Conservation (phyloP, 768 basidiomycete genomes). For the Collybia sordida region DNA sequence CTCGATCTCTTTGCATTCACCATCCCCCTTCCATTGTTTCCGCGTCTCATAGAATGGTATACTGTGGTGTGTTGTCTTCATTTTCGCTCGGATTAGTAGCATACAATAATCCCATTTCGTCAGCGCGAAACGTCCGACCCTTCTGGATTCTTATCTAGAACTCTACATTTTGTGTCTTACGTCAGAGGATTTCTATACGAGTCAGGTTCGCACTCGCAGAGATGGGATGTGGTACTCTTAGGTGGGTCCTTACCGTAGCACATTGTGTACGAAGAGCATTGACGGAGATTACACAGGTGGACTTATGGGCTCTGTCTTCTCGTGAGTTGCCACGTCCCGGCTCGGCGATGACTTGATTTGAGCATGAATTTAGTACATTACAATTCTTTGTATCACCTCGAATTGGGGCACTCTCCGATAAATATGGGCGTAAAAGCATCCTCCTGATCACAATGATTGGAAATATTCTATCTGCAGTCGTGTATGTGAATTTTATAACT, state of each 20-base stretch:
- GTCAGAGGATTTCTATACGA: constrained; percentile 68
- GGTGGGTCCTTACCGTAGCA: constrained; percentile 37
- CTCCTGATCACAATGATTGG: constrained; percentile 89
- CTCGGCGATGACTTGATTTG: constrained; percentile 25
- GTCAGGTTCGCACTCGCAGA: constrained; percentile 56
- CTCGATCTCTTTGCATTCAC: constrained; percentile 92
- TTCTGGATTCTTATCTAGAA: constrained; percentile 69
- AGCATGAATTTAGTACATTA: constrained; percentile 55
- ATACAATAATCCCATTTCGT: constrained; percentile 3
- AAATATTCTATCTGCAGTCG: constrained; percentile 85
- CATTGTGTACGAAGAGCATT: not conserved
- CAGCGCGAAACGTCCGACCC: constrained; percentile 75
- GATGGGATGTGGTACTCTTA: constrained; percentile 95
- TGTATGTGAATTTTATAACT: constrained; percentile 47
- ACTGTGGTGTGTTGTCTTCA: constrained; percentile 49
- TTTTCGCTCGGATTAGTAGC: not conserved
- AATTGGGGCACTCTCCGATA: constrained; percentile 85
- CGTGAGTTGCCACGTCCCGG: constrained; percentile 50
- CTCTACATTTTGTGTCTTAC: constrained; percentile 64
- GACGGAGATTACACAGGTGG: constrained; percentile 50
- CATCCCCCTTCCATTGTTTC: constrained; percentile 94
- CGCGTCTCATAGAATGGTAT: constrained; percentile 96
- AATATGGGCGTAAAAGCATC: constrained; percentile 83
- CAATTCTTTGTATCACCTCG: constrained; percentile 83
- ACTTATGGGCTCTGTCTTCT: constrained; percentile 91